These are phyloP conservation scores for Graphiopsis chlorocephala DNA, from an alignment of 2,329 filamentous ascomycete species.

Conservation along the genomic window DNA sequence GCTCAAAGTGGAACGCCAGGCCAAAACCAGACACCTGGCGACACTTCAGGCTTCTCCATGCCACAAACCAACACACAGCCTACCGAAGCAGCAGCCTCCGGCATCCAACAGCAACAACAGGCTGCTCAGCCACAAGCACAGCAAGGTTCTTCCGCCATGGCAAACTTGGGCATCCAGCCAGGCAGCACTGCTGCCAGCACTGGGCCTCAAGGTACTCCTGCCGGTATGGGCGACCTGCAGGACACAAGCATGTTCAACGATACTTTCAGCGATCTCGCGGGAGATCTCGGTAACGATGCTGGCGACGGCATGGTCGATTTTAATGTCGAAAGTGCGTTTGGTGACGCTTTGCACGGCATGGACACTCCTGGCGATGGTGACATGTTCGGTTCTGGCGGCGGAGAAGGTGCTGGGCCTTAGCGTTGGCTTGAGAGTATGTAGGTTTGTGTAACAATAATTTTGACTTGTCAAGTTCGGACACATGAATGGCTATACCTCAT, in stretches of 20 bases:
- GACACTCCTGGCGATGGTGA: conserved; percentile 30
- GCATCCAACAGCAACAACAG: conserved; percentile 7
- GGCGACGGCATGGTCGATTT: conserved; percentile 48
- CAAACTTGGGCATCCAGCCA: not conserved
- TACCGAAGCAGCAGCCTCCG: not conserved
- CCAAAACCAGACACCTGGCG: conserved; percentile 7
- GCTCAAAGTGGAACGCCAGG: conserved; percentile 6
- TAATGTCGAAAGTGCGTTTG: conserved; percentile 71
- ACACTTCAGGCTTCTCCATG: not conserved
- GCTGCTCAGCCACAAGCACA: not conserved
- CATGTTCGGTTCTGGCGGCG: conserved; percentile 17
- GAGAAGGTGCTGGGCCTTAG: conserved; percentile 13
- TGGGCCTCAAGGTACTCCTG: conserved; percentile 7
- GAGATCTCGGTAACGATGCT: conserved; percentile 57
- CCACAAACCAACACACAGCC: not conserved
- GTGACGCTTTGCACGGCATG: conserved; percentile 71
- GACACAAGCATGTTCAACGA: conserved; percentile 26
- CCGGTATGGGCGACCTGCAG: conserved; percentile 9
- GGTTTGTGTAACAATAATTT: not conserved
- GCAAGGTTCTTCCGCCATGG: conserved; percentile 6
- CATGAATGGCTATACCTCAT: not conserved
- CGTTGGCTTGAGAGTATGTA: not conserved
- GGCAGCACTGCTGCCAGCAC: conserved; percentile 15
- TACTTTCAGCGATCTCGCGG: conserved; percentile 42
- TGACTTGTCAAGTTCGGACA: not conserved